A percentile compares a stretch with the other conserved stretches of the same genome.
Conservation (phyloP, 1,284 basidiomycete species). For the Malassezia psittaci region DNA sequence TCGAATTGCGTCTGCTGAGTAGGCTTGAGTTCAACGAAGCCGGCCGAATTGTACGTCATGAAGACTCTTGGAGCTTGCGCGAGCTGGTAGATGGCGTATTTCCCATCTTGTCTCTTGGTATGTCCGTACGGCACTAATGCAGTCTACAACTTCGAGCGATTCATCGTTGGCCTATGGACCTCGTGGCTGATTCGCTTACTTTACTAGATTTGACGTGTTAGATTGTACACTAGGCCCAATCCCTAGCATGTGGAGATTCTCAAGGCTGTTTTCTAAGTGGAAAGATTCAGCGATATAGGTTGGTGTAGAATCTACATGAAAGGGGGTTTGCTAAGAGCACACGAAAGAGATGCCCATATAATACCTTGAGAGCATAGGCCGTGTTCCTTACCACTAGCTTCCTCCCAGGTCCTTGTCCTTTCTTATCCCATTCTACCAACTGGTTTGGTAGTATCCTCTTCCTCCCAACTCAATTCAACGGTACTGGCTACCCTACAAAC, state of each 20-base stretch:
- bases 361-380: not conserved
- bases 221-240: not conserved
- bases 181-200: conserved; percentile 6
- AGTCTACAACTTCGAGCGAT: conserved; percentile 14
- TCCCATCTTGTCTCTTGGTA: conserved; percentile 34
- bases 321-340: not conserved
- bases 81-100: conserved; percentile 44
- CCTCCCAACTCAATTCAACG: not conserved
- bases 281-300: not conserved
- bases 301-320: not conserved
- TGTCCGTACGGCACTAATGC: not conserved
- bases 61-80: conserved; percentile 45
- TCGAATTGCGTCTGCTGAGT: conserved; percentile 42
- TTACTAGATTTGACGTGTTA: not conserved
- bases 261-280: not conserved
- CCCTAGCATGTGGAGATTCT: not conserved
- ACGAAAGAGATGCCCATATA: not conserved
- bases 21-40: conserved; percentile 47
- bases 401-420: not conserved
- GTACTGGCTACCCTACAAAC: conserved; percentile 5
- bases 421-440: conserved; percentile 7
- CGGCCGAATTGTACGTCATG: conserved; percentile 44
- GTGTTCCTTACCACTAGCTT: not conserved
- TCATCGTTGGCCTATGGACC: conserved; percentile 5
- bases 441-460: conserved; percentile 11